A percentile compares a stretch with the other conserved stretches of the same genome.
Evolutionary conservation across 805 yeast genomes (phyloP).

Genomic region (Candida pseudofarinosa): DNA sequence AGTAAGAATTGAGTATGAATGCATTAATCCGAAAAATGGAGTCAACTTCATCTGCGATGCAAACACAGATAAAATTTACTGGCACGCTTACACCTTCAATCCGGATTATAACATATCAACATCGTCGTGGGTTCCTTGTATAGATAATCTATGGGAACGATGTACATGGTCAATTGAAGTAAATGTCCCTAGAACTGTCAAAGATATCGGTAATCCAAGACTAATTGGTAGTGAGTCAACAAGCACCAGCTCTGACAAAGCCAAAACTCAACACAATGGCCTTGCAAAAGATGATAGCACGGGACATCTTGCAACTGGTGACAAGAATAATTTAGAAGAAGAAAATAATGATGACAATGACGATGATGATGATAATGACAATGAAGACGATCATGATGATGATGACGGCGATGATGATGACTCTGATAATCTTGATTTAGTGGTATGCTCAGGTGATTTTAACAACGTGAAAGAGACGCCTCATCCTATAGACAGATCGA

Average conservation of each 20-base stretch:
- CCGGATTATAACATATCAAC: slow-evolving; percentile 75
- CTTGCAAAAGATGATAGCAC: slow-evolving; percentile 8
- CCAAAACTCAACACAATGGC: slow-evolving; percentile 7
- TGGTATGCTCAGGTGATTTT: slow-evolving; percentile 69
- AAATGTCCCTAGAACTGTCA: slow-evolving; percentile 75
- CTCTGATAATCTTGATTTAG: slow-evolving; percentile 46
- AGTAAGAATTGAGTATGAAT: slow-evolving; percentile 61
- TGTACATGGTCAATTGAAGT: slow-evolving; percentile 90
- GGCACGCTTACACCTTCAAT: slow-evolving; percentile 88
- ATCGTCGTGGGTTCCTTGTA: slow-evolving; percentile 97
- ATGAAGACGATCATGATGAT: slow-evolving; percentile 31
- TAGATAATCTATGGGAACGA: slow-evolving; percentile 82
- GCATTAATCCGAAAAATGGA: slow-evolving; percentile 69
- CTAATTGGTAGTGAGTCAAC: slow-evolving; percentile 35
- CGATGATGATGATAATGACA: slow-evolving; percentile 29
- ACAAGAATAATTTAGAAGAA: slow-evolving; percentile 4
- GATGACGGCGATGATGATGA: slow-evolving; percentile 44
- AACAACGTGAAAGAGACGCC: slow-evolving; percentile 64
- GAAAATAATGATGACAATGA: slow-evolving; percentile 19
- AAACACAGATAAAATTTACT: slow-evolving; percentile 45
- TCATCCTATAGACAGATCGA: slow-evolving; percentile 69
- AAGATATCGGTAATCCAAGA: slow-evolving; percentile 56
- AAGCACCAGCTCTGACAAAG: slow-evolving; percentile 2
- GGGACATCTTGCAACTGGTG: background rate
- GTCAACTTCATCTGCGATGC: slow-evolving; percentile 66